Percentiles rank a stretch among this genome's conserved stretches.
Conservation (phyloP, 2,329 filamentous ascomycete species). For the Akanthomyces lecanii region DNA sequence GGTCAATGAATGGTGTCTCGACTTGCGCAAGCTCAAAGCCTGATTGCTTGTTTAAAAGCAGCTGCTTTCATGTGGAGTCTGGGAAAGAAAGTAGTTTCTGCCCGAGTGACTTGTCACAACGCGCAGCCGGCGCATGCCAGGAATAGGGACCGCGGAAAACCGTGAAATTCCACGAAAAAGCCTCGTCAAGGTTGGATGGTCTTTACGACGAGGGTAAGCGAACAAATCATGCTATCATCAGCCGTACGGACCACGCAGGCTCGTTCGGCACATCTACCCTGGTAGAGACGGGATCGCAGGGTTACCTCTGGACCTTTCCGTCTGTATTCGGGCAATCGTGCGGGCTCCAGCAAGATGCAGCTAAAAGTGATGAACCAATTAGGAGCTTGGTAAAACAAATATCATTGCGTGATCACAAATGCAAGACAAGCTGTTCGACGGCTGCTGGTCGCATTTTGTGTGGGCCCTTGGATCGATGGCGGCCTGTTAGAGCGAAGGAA, state of each 20-base stretch:
- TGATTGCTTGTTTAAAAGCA: constrained; percentile 10
- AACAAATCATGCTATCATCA: constrained; percentile 1
- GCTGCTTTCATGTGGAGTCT: constrained; percentile 3
- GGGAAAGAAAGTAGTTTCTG: not conserved
- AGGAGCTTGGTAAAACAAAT: not conserved
- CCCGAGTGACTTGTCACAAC: constrained; percentile 1
- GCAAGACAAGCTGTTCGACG: not conserved
- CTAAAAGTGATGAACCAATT: not conserved
- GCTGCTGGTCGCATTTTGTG: not conserved
- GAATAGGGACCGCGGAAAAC: constrained; percentile 6
- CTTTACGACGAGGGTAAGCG: constrained; percentile 1
- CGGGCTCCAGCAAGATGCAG: not conserved
- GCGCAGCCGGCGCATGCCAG: not conserved
- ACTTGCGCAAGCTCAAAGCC: not conserved
- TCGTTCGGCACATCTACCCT: constrained; percentile 1
- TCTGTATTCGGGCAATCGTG: constrained; percentile 7
- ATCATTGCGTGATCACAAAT: constrained; percentile 11
- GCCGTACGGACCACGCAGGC: not conserved
- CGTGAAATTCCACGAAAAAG: not conserved
- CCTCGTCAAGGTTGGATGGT: not conserved
- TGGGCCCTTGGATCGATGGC: not conserved
- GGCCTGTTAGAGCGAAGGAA: constrained; percentile 25
- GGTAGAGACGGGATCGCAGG: constrained; percentile 3
- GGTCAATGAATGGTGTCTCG: not conserved
- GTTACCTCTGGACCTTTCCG: not conserved